phyloP scores from a whole-genome alignment of 2,329 filamentous ascomycete species.

The Venturiaceae sp. region DNA sequence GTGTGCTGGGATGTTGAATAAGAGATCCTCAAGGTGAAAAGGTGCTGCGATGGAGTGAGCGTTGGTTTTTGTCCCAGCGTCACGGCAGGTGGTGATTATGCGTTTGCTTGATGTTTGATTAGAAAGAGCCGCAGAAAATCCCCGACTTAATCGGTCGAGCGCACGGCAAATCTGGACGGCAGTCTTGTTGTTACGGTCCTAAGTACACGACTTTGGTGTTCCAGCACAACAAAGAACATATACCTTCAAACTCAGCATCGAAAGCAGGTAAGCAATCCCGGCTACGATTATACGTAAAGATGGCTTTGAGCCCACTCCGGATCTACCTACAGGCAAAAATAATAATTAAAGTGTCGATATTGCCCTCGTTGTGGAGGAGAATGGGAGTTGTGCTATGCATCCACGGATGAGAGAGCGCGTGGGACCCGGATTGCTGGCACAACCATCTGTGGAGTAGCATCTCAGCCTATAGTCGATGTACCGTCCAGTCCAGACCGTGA shows the following conservation, averaged over 20 bases:
- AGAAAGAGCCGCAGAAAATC: neutral
- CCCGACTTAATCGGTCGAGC: neutral
- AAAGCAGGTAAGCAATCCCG: neutral
- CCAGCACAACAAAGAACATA: neutral
- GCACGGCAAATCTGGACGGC: neutral
- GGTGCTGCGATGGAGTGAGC: neutral
- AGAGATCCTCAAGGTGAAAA: neutral
- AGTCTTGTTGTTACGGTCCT: too few species aligned
- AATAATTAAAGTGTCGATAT: neutral
- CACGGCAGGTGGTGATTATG: neutral
- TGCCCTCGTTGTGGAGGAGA: neutral
- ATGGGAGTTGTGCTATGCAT: neutral
- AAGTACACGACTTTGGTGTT: too few species aligned
- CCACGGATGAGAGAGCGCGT: neutral
- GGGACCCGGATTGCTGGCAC: neutral
- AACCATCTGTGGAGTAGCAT: neutral
- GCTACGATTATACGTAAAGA: neutral
- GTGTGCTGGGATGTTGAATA: neutral
- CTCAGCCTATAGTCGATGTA: neutral
- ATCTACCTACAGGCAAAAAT: too few species aligned
- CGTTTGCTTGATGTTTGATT: neutral
- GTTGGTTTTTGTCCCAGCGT: neutral
- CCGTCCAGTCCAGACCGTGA: neutral
- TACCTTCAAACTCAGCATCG: neutral
- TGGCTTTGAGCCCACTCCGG: neutral